Base-by-base conservation (phyloP, 352 stramenopile species). In the Globisporangium paroecandrum region DNA sequence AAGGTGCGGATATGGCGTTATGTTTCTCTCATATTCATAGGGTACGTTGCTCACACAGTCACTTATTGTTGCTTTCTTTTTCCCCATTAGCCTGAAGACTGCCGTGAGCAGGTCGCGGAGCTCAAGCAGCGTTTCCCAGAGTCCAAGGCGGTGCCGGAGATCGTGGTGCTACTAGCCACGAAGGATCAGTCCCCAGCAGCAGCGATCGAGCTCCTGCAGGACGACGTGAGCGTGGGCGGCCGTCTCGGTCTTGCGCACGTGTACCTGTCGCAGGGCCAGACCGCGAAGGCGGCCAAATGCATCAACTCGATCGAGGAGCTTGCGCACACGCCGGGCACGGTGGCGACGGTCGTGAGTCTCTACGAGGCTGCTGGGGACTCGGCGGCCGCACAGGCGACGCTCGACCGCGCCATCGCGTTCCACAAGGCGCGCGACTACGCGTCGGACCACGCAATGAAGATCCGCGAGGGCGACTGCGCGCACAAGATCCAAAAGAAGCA, bases 401-500 rank as follows among this genome's bases (percentile, higher is more conserved):
- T 93, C 43, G 64, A 88, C 62, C 69, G 66, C 13, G 82, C 85
- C 3, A 55, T 93, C 29, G 74, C 65, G 62, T 72, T 85, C 71
- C 75, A 93, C 74, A 82, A 78, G 66, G 65, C 74, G 34, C 29
- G 65, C n/a, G 76, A 89, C 64, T 89, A 80, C 66, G 78, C 75
- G 32, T 91, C 83, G 15, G 70, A 80, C 25, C 65, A 77, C 32
- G 82, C 81, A 38, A 83, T 91, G 74, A 85, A 89, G 73, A 81
- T 94, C 68, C 83, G 84, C 54, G 87, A 95, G 65, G 87, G 85
- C 54, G 82, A 91, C 63, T 92, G 85, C 73, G 78, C 79, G 69
- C 85, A 86, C 76, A 90, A 93, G 73, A 81, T 95, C 60, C 75
- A 89, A 62, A 86, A 90, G 72, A 89, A 90, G 58, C 77, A 93